Evolutionary conservation across 1,284 basidiomycete genomes (phyloP).

Genomic region (Stereum hirsutum): DNA sequence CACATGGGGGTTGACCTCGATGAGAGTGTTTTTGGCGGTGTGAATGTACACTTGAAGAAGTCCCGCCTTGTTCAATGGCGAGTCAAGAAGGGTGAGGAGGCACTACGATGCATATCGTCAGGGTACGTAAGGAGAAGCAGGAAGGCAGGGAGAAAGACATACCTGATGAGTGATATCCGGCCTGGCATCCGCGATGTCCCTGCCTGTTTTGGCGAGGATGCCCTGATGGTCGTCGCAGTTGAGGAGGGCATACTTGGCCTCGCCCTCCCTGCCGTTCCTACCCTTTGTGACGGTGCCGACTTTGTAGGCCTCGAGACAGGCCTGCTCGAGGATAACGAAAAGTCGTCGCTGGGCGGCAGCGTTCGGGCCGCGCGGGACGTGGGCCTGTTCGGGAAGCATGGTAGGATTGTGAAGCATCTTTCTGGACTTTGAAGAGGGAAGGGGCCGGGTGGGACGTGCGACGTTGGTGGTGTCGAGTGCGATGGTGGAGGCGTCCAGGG

Average conservation of each 20-base stretch:
- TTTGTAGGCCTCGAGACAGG: constrained; percentile 93
- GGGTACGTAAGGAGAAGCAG: not conserved
- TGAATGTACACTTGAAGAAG: constrained; percentile 97
- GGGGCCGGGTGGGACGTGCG: constrained; percentile 32
- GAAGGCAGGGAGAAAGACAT: constrained; percentile 15
- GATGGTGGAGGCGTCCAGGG: not conserved
- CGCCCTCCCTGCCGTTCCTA: constrained; percentile 47
- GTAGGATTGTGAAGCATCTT: constrained; percentile 57
- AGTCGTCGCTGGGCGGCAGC: constrained; percentile 50
- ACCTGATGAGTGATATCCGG: constrained; percentile 99
- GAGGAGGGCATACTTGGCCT: constrained; percentile 93
- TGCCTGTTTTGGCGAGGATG: constrained; percentile 93
- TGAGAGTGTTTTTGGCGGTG: constrained; percentile 93
- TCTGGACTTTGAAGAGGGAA: constrained; percentile 39
- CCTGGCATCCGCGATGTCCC: constrained; percentile 96
- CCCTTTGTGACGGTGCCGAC: constrained; percentile 55
- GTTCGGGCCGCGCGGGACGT: constrained; percentile 51
- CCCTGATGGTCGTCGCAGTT: constrained; percentile 99
- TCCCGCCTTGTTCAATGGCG: constrained; percentile 96
- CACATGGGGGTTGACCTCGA: constrained; percentile 98
- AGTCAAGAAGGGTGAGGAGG: constrained; percentile 93
- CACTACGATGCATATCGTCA: constrained; percentile 46
- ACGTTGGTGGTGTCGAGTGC: constrained; percentile 10
- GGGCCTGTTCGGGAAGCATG: constrained; percentile 75
- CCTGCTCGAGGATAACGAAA: constrained; percentile 89